Evolutionary conservation across 164 flowering plant species (phyloP).

Genomic region (Dillenia turbinata): DNA sequence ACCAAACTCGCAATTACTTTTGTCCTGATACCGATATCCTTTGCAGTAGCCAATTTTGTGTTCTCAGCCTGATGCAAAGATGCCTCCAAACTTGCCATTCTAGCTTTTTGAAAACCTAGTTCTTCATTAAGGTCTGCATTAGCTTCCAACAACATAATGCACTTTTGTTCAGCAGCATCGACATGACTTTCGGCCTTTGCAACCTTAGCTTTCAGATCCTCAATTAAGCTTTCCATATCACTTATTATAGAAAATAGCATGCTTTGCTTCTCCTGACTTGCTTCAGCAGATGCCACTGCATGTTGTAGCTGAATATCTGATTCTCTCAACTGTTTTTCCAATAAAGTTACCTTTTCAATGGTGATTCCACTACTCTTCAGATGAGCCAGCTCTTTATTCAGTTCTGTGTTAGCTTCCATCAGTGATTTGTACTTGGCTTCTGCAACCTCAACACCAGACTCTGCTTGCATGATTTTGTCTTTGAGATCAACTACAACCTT

Average conservation of each 20-base stretch:
- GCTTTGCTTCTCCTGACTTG: conserved; percentile 55
- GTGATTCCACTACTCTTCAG: conserved; percentile 39
- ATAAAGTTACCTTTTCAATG: conserved; percentile 24
- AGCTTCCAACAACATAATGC: conserved; percentile 46
- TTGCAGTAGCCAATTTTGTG: conserved; percentile 51
- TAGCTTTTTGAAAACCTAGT: conserved; percentile 39
- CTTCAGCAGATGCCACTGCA: conserved; percentile 56
- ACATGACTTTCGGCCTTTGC: conserved; percentile 44
- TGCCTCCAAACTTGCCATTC: conserved; percentile 50
- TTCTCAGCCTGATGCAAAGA: conserved; percentile 61
- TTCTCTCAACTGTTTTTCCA: conserved; percentile 46
- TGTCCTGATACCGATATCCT: conserved; percentile 46
- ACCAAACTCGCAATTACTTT: conserved; percentile 67
- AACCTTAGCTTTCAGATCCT: conserved; percentile 47
- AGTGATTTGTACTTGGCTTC: conserved; percentile 43
- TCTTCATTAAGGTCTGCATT: conserved; percentile 50
- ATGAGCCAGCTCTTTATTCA: conserved; percentile 47
- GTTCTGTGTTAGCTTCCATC: conserved; percentile 42
- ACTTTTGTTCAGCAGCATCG: conserved; percentile 56
- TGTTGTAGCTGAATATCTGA: conserved; percentile 41
- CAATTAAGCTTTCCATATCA: conserved; percentile 64
- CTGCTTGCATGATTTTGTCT: conserved; percentile 34
- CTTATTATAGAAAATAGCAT: conserved; percentile 45
- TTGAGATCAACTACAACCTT: conserved; percentile 31
- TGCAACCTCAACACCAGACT: conserved; percentile 43